Percentiles rank a stretch among this genome's conserved stretches.
These are phyloP conservation scores for Spathaspora sp. DNA, from an alignment of 1,139 yeast species.

Conservation along the genomic window DNA sequence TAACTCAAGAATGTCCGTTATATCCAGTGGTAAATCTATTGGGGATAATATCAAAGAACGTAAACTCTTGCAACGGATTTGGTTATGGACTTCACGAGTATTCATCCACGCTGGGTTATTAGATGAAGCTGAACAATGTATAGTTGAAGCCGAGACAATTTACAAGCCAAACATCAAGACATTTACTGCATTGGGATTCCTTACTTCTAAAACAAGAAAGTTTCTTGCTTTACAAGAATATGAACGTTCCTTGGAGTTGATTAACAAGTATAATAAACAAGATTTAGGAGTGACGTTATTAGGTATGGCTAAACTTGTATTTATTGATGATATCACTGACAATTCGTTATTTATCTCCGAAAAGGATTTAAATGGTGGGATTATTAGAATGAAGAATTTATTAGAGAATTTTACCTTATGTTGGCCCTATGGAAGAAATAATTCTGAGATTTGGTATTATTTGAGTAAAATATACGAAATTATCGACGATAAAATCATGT, in stretches of 20 bases:
- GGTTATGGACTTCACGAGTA: slow-evolving; percentile 74
- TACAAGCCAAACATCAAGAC: slow-evolving; percentile 54
- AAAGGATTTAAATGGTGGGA: slow-evolving; percentile 63
- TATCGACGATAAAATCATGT: slow-evolving; percentile 54
- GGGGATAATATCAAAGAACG: slow-evolving; percentile 17
- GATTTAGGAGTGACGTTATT: slow-evolving; percentile 59
- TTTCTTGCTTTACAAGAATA: slow-evolving; percentile 62
- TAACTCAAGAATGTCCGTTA: background rate
- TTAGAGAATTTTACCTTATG: slow-evolving; percentile 50
- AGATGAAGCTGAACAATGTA: slow-evolving; percentile 69
- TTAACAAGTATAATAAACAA: slow-evolving; percentile 26
- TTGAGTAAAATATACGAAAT: slow-evolving; percentile 65
- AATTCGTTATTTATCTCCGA: slow-evolving; percentile 39
- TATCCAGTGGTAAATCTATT: background rate
- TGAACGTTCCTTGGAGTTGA: slow-evolving; percentile 60
- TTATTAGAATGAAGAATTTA: slow-evolving; percentile 61
- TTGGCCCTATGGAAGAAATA: slow-evolving; percentile 56
- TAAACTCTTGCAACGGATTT: slow-evolving; percentile 55
- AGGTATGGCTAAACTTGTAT: slow-evolving; percentile 62
- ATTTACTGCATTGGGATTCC: slow-evolving; percentile 54
- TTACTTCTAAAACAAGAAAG: slow-evolving; percentile 39
- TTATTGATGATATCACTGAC: slow-evolving; percentile 38
- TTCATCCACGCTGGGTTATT: slow-evolving; percentile 57
- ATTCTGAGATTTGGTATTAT: slow-evolving; percentile 73
- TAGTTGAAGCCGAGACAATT: slow-evolving; percentile 65